Evolutionary conservation across 768 basidiomycete genomes (phyloP), one percentile per base, ranked within the genome.

Genomic region (Psilocybe sp.): DNA sequence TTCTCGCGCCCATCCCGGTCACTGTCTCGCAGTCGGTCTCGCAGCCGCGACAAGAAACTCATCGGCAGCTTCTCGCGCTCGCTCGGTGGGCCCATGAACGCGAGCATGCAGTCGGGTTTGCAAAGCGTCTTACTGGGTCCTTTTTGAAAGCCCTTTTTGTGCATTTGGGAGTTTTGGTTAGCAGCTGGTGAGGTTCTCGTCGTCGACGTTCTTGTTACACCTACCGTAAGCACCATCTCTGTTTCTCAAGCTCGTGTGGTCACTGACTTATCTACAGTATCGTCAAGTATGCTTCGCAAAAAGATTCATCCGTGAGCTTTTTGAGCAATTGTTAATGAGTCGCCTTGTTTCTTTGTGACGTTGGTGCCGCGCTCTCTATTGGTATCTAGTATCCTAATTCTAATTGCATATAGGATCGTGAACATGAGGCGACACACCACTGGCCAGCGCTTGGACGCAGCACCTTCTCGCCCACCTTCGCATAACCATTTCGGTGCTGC

Each of bases 111-210:
- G 85, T 85, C 61, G 96, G 95, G 68, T 96, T 98, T 60, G 85
- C 93, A 63, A 95, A 34, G 44, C 37, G 47, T 38, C 35, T 44
- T 43, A 47, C 45, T 42, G 51, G 46, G 23, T 57, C 54, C 64
- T 67, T 69, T 69, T 71, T 70, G 63, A 59, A 54, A 64, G 36
- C 46, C 51, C 55, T 63, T 73, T 70, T 66, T 67, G n/a, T 68
- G 68, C 61, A 33, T 67, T 66, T 89, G 85, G 87, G 86, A 85
- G 85, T 90, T 87, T 89, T 81, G 85, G 76, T 84, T 79, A 80
- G 82, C 86, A 96, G 96, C 92, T 85, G 96, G 96, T 80, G 94
- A 95, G 80, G 95, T 98, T 67, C 87, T 96, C 71, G 98, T 99
- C 84, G 91, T 96, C 82, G 96, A 99, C 85, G 93, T 99, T 61